Percentiles rank a stretch among this genome's conserved stretches.
Conservation (phyloP, 441 rosid genomes). For the Codiaeum variegatum region DNA sequence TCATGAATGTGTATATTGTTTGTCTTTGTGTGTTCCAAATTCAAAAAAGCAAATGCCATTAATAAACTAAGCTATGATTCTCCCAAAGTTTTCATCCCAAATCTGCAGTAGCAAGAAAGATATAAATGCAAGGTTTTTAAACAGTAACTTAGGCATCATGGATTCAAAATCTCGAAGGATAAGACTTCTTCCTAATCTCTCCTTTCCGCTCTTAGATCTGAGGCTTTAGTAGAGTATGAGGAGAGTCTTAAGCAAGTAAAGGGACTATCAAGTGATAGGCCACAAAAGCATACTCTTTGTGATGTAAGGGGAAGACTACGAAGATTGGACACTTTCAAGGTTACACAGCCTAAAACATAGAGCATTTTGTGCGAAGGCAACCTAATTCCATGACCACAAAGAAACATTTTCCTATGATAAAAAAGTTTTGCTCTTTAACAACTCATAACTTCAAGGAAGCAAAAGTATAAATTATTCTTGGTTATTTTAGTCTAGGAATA, state of each 20-base stretch:
- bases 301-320: neutral
- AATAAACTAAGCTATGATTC: neutral
- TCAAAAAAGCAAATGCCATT: no score
- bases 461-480: neutral
- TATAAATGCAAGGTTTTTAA: neutral
- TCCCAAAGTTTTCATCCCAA: neutral
- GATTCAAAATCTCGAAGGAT: no score
- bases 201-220: no score
- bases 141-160: neutral
- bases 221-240: no score
- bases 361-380: neutral
- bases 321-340: neutral
- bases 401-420: neutral
- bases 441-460: neutral
- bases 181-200: no score
- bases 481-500: neutral
- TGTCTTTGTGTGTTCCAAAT: neutral
- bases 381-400: neutral
- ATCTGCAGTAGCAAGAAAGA: neutral
- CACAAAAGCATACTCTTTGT: neutral
- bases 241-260: no score
- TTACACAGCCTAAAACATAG: neutral
- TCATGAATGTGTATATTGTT: neutral
- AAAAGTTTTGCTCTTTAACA: neutral
- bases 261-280: no score